Evolutionary conservation across 768 basidiomycete species (phyloP), one percentile per base, ranked within the genome.

Genomic region (Tylopilus plumbeoviolaceoides): DNA sequence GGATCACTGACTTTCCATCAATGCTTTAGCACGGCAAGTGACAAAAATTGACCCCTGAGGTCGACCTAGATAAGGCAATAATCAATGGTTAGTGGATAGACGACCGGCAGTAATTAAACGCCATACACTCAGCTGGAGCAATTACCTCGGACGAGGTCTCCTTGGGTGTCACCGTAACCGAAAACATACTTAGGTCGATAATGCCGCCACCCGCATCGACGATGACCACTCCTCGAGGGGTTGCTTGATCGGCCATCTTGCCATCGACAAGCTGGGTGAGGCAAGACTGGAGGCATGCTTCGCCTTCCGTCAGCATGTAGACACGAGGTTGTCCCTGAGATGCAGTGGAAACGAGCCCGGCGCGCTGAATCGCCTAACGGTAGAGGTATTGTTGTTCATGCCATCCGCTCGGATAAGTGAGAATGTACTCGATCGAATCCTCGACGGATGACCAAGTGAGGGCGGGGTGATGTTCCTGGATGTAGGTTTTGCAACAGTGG

Each of bases 401-500:
- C 47, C 47, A 47, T 4, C 47, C 35, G 11, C 65, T 63, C 3
- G 65, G 65, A 40, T 59, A 54, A 7, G 59, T 57, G n/a, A 62
- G 50, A 7, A 66, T 53, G 28, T 36, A 36, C 35, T 36, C 35
- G 15, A 36, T 36, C 11, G 35, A 36, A 17, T 17, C 5, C 17
- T 36, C 41, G 3, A 62, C 20, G 0, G 23, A 27, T 17, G 21
- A 12, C 47, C 47, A 47, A 3, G 15, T 1, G 35, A 18, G 3
- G 0, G 4, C 10, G 1, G 17, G 17, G 18, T 47, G 47, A 17
- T 2, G n/a, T 18, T 47, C 36, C n/a, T n/a, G 21, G 25, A 38
- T 38, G 27, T 27, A 38, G 1, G 23, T 27, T 33, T 7, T 36
- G 17, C 35, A 36, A 17, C 15, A 36, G 4, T 36, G 6, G 17